Evolutionary conservation across 1,284 basidiomycete genomes (phyloP), one percentile per base, ranked within the genome.

Genomic region (Leucoagaricus sp.): DNA sequence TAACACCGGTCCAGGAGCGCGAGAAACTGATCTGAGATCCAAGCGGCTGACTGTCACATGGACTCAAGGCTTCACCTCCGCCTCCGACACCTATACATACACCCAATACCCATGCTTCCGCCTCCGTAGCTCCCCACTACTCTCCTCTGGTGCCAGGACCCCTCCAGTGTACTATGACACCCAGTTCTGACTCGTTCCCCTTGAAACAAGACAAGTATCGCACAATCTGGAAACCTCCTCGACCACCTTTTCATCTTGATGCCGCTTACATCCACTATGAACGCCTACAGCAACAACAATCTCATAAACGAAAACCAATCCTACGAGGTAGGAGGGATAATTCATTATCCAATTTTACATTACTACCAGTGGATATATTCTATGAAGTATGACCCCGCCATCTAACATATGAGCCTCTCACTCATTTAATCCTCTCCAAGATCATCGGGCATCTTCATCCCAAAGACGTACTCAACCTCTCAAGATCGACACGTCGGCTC

Each of bases 401-500:
- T 15, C 45, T 5, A 25, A 17, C 26, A 7, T 19, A 25, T 21
- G 8, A 8, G 21, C 13, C 28, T 41, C 26, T 49, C 26, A 29
- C 6, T 10, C 26, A 26, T 21, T 36, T 25, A 49, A 34, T n/a
- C 19, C 36, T 2, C 31, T 45, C 42, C 15, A 58, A 74, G 72
- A 69, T 73, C 59, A 70, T 70, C 54, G 58, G 58, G 25, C 63
- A 70, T 53, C 62, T 73, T 23, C 67, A 70, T 38, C 72, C 72
- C 4, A 54, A 61, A 41, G 72, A 74, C 55, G 53, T 73, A n/a
- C 64, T 82, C 13, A 66, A 69, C 57, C 70, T 82, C 1, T 61
- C 76, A 8, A 67, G 78, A 21, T 71, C 75, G 8, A 75, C 69
- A 15, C 74, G 71, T 33, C 55, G 60, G 0, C 62, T 81, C 15